A percentile compares a stretch with the other conserved stretches of the same genome.
Evolutionary conservation across 1,284 basidiomycete species (phyloP).

Genomic region (Sphagnurus paluster): DNA sequence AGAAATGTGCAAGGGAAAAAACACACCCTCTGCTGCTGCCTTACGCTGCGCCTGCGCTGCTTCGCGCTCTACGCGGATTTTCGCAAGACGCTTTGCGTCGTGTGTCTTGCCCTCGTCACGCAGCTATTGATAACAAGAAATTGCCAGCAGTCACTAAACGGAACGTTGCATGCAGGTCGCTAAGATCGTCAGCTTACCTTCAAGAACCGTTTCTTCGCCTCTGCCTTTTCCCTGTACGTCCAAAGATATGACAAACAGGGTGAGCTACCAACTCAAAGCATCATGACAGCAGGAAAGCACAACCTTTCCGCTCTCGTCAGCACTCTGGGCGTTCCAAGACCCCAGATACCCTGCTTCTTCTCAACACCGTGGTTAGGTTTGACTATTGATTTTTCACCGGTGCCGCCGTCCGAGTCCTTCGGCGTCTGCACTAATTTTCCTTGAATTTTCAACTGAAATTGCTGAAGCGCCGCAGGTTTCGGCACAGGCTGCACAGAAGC

Average conservation of each 20-base stretch:
- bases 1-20: background rate
- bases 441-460: too few relatives aligned
- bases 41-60: constrained; percentile 82
- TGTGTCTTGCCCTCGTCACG: constrained; percentile 83
- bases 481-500: too few relatives aligned
- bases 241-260: too few relatives aligned
- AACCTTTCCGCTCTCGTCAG: constrained; percentile 73
- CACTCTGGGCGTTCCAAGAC: constrained; percentile 55
- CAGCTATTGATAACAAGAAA: too few relatives aligned
- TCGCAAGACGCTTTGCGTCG: constrained; percentile 85
- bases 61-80: constrained; percentile 84
- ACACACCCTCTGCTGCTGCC: constrained; percentile 79
- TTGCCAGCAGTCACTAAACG: too few relatives aligned
- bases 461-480: too few relatives aligned
- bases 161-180: too few relatives aligned
- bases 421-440: too few relatives aligned
- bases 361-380: constrained; percentile 70
- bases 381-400: constrained; percentile 58
- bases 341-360: constrained; percentile 67
- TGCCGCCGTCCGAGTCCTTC: constrained; percentile 40
- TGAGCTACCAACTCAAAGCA: too few relatives aligned
- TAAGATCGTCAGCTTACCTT: constrained; percentile 54
- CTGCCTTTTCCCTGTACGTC: constrained; percentile 89
- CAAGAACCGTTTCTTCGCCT: constrained; percentile 84
- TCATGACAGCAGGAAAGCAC: too few relatives aligned